Base-by-base conservation (phyloP, 2,329 filamentous ascomycete genomes). In the Exophiala mesophila region DNA sequence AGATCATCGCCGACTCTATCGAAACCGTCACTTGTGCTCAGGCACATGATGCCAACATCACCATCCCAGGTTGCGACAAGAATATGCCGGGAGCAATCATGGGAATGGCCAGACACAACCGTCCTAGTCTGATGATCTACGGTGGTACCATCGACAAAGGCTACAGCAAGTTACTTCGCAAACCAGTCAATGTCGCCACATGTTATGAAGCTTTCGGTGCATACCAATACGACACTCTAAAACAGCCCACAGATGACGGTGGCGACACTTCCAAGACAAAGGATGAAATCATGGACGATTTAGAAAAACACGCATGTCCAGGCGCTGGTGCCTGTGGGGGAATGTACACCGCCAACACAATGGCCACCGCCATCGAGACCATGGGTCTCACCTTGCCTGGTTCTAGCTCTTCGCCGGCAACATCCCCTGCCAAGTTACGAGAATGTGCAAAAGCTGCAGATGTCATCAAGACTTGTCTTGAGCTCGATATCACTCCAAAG, bases 31-130 rank as follows among this genome's bases (percentile, higher is more conserved):
- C 88, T 1, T 90, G 84, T 62, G 90, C 86, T 4, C 89, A 96
- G 62, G 84, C 85, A 55, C 88, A 96, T 64, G 90, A 96, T 62
- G 90, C 88, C 45, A 94, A 89, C 63, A 89, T 96, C 62, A 82
- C 86, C 20, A 90, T 96, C 55, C 88, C 90, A 0, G 89, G 89
- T 8, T 96, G 89, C 63, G 89, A 96, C 70, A 96, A 96, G 77
- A 96, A 96, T 64, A 96, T 96, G 90, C 89, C 89, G 0, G 89
- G 89, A 51, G 83, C 86, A 12, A 73, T 92, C 50, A 95, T 95
- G 82, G 88, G 85, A 0, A 88, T 92, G 59, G 87, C 86, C 10
- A 78, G 90, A 44, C 87, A 94, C 67, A 96, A 96, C 66, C 78
- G 90, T 7, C 90, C 90, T 3, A 92, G 88, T 35, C 72, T 96